phyloP scores from a whole-genome alignment of 2,329 filamentous ascomycete genomes.

The Calonectria hawksworthii region DNA sequence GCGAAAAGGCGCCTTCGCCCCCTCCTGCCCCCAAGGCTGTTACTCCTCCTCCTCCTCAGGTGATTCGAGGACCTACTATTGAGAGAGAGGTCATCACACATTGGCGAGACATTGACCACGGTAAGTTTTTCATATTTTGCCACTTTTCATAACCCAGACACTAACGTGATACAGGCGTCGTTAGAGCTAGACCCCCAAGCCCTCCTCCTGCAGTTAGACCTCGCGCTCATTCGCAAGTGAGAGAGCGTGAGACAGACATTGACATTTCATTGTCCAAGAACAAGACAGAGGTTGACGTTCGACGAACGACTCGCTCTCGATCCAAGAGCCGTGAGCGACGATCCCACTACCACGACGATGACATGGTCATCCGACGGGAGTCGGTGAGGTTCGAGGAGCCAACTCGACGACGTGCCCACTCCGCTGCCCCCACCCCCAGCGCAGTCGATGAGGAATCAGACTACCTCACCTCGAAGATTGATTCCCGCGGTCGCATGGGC shows the following conservation, averaged over 20 bases:
- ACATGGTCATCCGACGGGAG: slow-evolving; percentile 74
- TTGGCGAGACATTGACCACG: slow-evolving; percentile 89
- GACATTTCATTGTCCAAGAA: slow-evolving; percentile 70
- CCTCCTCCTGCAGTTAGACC: slow-evolving; percentile 63
- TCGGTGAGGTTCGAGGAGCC: slow-evolving; percentile 62
- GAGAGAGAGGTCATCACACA: slow-evolving; percentile 92
- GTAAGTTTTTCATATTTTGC: slow-evolving; percentile 60
- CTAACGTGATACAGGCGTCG: slow-evolving; percentile 56
- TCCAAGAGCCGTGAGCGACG: slow-evolving; percentile 57
- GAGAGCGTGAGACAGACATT: slow-evolving; percentile 71
- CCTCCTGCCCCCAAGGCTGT: slow-evolving; percentile 61
- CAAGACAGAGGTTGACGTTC: slow-evolving; percentile 71
- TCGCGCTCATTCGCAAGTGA: slow-evolving; percentile 57
- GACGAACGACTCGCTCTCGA: slow-evolving; percentile 53
- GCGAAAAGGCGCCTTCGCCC: slow-evolving; percentile 52
- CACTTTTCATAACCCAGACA: background rate
- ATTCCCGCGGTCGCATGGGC: slow-evolving; percentile 75
- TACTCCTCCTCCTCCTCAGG: slow-evolving; percentile 70
- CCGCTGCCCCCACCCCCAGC: slow-evolving; percentile 59
- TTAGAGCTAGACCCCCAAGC: slow-evolving; percentile 58
- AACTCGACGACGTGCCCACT: slow-evolving; percentile 65
- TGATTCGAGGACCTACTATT: slow-evolving; percentile 83
- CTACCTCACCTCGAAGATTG: slow-evolving; percentile 70
- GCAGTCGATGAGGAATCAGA: slow-evolving; percentile 72
- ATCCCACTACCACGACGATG: slow-evolving; percentile 69